Conservation (phyloP, 345 rosid species). For the Streptanthus diversifolius region DNA sequence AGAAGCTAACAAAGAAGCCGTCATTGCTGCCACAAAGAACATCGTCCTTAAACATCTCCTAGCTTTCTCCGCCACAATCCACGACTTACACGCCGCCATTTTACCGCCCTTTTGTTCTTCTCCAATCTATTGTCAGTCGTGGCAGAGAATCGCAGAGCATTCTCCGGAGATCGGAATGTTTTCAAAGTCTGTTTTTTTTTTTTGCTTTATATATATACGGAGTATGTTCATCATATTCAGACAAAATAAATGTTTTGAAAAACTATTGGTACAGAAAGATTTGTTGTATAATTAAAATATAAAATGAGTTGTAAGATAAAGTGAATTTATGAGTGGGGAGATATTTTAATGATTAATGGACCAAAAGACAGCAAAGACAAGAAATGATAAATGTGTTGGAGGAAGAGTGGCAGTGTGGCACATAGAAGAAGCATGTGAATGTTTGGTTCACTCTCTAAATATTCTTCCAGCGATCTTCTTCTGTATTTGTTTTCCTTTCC, state of each 20-base stretch:
- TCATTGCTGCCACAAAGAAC: conserved; percentile 88
- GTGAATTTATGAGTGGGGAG: conserved; percentile 7
- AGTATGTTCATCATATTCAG: neutral
- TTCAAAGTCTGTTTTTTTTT: neutral
- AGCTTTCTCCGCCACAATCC: conserved; percentile 62
- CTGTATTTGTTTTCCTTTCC: conserved; percentile 20
- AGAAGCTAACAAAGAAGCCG: conserved; percentile 73
- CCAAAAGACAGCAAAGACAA: conserved; percentile 31
- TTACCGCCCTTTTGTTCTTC: neutral
- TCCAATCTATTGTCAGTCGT: neutral
- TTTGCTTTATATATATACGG: neutral
- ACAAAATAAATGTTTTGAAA: conserved; percentile 12
- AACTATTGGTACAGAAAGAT: neutral
- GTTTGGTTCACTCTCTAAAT: conserved; percentile 2
- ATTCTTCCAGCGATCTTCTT: conserved; percentile 26
- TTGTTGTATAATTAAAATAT: neutral
- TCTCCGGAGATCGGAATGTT: neutral
- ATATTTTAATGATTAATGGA: conserved; percentile 26
- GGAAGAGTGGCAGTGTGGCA: conserved; percentile 7
- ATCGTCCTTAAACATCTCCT: conserved; percentile 61
- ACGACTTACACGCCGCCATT: conserved; percentile 45
- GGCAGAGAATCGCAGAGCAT: neutral
- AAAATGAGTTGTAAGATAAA: conserved; percentile 18
- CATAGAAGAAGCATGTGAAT: conserved; percentile 24
- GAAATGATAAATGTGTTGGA: conserved; percentile 28